Base-by-base conservation (phyloP, 768 basidiomycete species). In the Chlorophyllum brunneum region DNA sequence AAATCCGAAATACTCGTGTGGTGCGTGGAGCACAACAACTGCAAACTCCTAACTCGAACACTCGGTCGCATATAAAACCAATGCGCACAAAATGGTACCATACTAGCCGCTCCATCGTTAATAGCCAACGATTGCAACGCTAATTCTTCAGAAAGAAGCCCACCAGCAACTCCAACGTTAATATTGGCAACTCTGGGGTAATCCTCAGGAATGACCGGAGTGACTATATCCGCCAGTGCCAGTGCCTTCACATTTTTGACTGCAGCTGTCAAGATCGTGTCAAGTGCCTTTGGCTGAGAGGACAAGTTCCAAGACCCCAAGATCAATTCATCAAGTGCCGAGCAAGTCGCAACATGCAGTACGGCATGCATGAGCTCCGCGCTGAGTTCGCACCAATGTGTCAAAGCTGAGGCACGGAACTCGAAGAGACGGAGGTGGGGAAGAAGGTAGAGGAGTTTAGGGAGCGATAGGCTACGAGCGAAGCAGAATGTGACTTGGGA, bases 301-400 rank as follows among this genome's bases (percentile, higher is more conserved):
- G 51, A 29, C 26, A 52, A 52, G 26, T 52, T 52, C 51, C 51
- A 52, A 16, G 51, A 52, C 23, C 51, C 51, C 20, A 52, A 37
- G 18, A 44, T 34, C 42, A 52, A 27, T 16, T 52, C 51, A 13
- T 23, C 22, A 18, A 52, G 51, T 26, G 34, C 16, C 22, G 42
- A 34, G 40, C 34, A 34, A 5, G 27, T 20, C 27, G 51, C 31
- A 26, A 44, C 20, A 15, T 37, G 34, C 22, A 44, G 27, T 8
- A 52, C 33, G 16, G 51, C 51, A 20, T 29, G 22, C 23, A 42
- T 33, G n/a, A 52, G 41, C 42, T 52, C 51, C 34, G 16, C 51
- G 18, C 34, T 44, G 41, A 52, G 51, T n/a, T 52, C 51, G 42
- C 51, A 36, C 51, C 51, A 52, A 29, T 43, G 34, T 9, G 51